A percentile compares a stretch with the other conserved stretches of the same genome.
phyloP scores from a whole-genome alignment of 2,329 filamentous ascomycete species.

The Exophiala xenobiotica region DNA sequence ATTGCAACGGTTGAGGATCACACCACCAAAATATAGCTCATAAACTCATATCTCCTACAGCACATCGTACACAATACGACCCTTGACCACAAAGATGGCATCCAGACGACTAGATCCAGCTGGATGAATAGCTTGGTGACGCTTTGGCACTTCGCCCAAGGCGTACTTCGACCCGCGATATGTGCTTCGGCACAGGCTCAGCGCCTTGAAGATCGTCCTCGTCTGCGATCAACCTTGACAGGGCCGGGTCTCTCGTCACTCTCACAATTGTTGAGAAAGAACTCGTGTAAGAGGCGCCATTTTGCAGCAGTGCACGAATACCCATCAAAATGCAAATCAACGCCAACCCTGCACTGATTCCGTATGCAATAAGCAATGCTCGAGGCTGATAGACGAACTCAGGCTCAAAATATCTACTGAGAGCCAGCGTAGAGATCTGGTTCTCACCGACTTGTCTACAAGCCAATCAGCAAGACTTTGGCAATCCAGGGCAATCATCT shows the following conservation, averaged over 20 bases:
- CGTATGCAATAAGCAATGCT: conserved; percentile 16
- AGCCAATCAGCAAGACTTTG: not conserved
- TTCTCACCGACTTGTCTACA: not conserved
- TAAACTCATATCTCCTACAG: too few relatives aligned
- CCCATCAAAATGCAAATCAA: conserved; percentile 16
- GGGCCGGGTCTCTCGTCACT: conserved; percentile 16
- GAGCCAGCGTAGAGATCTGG: not conserved
- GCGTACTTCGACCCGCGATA: conserved; percentile 6
- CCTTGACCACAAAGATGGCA: not conserved
- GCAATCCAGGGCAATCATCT: not conserved
- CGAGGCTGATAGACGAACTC: conserved; percentile 21
- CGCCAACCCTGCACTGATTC: conserved; percentile 8
- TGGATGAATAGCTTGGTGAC: conserved; percentile 4
- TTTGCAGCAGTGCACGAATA: conserved; percentile 16
- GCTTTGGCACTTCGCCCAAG: conserved; percentile 10
- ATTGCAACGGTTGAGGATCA: too few relatives aligned
- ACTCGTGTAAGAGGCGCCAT: conserved; percentile 18
- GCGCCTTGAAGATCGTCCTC: conserved; percentile 21
- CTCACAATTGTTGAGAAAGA: conserved; percentile 21
- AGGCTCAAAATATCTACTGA: conserved; percentile 3
- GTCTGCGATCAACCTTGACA: conserved; percentile 17
- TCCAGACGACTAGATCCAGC: not conserved
- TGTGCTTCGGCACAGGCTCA: conserved; percentile 14
- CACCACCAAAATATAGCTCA: too few relatives aligned
- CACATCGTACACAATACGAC: too few relatives aligned